Base-by-base conservation (phyloP, 2,329 filamentous ascomycete genomes). In the Pseudogymnoascus sp. region DNA sequence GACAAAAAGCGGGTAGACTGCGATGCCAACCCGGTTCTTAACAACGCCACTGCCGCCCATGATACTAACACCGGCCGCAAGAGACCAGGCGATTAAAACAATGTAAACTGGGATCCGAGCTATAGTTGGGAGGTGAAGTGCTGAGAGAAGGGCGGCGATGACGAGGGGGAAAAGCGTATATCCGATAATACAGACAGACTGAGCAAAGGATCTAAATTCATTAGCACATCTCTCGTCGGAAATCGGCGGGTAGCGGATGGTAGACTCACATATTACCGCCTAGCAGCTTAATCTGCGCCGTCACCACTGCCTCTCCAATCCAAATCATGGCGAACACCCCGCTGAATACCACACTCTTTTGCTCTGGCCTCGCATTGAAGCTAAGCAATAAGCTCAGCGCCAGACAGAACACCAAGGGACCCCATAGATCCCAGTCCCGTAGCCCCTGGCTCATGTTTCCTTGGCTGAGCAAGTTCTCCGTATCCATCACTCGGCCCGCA, bases 341-440 rank as follows among this genome's bases (percentile, higher is more conserved):
- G 37, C 91, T 96, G 75, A 99, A 99, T 28, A 97, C 93, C 42
- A 90, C 78, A 65, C 93, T 91, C 72, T 88, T 90, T 79, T 99
- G 95, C 59, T 91, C 85, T 1, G 84, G 82, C 69, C 87, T 83
- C 12, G 91, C 91, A 66, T 89, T 86, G 73, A 96, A 85, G 69
- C 93, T 96, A 64, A 99, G 80, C 70, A 99, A 85, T 76, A 96
- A 82, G 69, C 91, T 93, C 64, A 99, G 80, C 64, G 96, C 79
- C 68, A 99, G 79, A 71, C 93, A 97, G 79, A 99, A 99, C 68
- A 99, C 87, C 63, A 99, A 80, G 37, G 95, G 95, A 0, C 95
- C 95, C 95, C 95, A 99, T 61, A 99, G 84, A 81, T 99, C 95
- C 95, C 95, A 99, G 78, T 99, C 93, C 66, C 93, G 82, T 72